Evolutionary conservation across 495 filamentous ascomycete species (phyloP), one percentile per base, ranked within the genome.

Genomic region (Aspergillus baeticus): DNA sequence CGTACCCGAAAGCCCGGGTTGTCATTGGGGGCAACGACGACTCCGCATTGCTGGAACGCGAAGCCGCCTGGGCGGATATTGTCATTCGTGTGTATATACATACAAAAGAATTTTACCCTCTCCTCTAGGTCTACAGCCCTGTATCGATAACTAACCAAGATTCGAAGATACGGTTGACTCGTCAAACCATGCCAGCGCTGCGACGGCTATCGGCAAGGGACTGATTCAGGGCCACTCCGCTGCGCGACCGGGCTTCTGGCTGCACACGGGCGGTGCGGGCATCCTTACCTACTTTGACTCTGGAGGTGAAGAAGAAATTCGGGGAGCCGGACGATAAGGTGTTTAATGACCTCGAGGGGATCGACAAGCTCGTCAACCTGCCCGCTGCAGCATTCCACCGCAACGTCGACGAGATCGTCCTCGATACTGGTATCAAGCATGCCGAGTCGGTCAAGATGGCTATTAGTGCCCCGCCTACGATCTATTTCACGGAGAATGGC

Each of bases 401-500:
- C 6, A 71, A 77, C 58, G 76, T 81, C 10, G 82, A 86, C 58
- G 74, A 72, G 47, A 69, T 82, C 37, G 69, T 84, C 8, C 65
- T 84, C 15, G 69, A 48, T 0, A 66, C 74, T 6, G 69, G 68
- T 4, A 15, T 20, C 10, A 31, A 48, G 45, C 45, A 48, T 48
- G 64, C 69, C 7, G 69, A 71, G 23, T 69, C 57, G 13, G 72
- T 87, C 5, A 80, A 79, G 62, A 85, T 84, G 1, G 84, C 86
- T 2, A 82, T 91, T 63, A 75, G 90, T 10, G 86, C 80, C 43
- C 87, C 88, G 6, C 85, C 87, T 1, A 82, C 79, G 10, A 91
- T 91, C 62, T 90, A 90, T 65, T 81, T 91, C 54, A 74, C 78
- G 21, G 85, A 89, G 69, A 85, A 84, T 58, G 88, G 84, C 6